A percentile compares a stretch with the other conserved stretches of the same genome.
Conservation (phyloP, 305 asterid species). For the Solanum hybrid region DNA sequence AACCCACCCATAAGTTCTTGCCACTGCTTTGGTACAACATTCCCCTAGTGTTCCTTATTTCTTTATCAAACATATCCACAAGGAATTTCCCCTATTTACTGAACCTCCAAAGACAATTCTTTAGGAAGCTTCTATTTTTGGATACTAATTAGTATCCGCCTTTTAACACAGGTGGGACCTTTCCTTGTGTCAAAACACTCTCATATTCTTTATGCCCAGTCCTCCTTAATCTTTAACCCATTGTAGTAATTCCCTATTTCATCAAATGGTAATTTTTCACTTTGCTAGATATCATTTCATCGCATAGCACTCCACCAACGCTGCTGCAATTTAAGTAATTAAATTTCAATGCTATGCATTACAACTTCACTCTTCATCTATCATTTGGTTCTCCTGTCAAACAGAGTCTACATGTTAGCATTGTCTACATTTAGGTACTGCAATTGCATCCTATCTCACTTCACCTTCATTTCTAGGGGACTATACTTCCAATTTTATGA, state of each 20-base stretch:
- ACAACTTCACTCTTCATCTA: background rate
- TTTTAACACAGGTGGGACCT: background rate
- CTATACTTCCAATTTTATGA: background rate
- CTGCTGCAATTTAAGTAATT: background rate
- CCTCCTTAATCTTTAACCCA: background rate
- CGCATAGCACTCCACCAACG: background rate
- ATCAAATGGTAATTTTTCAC: background rate
- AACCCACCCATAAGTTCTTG: background rate
- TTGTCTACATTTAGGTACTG: background rate
- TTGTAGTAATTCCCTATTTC: background rate
- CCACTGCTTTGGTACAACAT: background rate
- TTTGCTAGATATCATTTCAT: background rate
- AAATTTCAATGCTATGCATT: background rate
- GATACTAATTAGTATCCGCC: background rate
- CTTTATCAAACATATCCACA: background rate
- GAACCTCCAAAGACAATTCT: background rate
- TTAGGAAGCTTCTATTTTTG: background rate
- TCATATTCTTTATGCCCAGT: background rate
- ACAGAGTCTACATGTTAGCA: background rate
- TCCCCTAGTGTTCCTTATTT: background rate
- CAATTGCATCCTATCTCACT: background rate
- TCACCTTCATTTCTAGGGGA: background rate
- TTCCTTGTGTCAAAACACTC: background rate
- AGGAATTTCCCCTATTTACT: slow-evolving; percentile 1
- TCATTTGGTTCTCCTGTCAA: background rate